These are phyloP conservation scores for Magnusiomyces suaveolens DNA, from an alignment of 1,139 yeast species.

Conservation along the genomic window DNA sequence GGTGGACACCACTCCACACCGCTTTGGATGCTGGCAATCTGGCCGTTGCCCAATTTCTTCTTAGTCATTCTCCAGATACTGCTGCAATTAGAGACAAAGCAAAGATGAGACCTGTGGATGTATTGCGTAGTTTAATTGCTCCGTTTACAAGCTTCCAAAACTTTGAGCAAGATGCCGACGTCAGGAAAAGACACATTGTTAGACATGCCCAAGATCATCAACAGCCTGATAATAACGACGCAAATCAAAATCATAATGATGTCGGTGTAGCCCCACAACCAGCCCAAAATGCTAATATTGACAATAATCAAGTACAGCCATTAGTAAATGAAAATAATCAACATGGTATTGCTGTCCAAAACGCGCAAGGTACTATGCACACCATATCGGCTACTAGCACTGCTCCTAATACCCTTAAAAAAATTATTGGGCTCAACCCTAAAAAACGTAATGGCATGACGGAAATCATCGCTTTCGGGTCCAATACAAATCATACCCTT, in stretches of 20 bases:
- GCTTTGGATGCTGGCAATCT: slow-evolving; percentile 53
- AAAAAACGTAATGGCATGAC: slow-evolving; percentile 21
- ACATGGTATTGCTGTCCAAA: neutral
- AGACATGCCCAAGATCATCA: neutral
- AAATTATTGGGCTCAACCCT: slow-evolving; percentile 17
- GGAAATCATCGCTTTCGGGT: slow-evolving; percentile 54
- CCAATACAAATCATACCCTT: slow-evolving; percentile 53
- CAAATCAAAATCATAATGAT: neutral
- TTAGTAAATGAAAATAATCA: neutral
- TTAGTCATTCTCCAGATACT: slow-evolving; percentile 37
- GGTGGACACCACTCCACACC: slow-evolving; percentile 76
- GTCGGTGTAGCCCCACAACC: too few species aligned
- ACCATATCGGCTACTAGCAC: neutral
- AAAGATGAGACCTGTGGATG: slow-evolving; percentile 42
- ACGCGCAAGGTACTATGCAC: neutral
- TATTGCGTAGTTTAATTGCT: slow-evolving; percentile 28
- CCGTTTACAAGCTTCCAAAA: neutral
- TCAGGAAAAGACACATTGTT: neutral
- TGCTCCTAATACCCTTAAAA: neutral
- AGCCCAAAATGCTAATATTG: neutral
- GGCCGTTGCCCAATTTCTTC: slow-evolving; percentile 44
- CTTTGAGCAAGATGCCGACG: neutral
- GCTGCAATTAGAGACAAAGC: slow-evolving; percentile 57
- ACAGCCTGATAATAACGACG: neutral
- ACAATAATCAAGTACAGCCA: neutral